Percentiles rank a stretch among this genome's conserved stretches.
phyloP scores from a whole-genome alignment of 305 asterid genomes.

The Andrographis paniculata region DNA sequence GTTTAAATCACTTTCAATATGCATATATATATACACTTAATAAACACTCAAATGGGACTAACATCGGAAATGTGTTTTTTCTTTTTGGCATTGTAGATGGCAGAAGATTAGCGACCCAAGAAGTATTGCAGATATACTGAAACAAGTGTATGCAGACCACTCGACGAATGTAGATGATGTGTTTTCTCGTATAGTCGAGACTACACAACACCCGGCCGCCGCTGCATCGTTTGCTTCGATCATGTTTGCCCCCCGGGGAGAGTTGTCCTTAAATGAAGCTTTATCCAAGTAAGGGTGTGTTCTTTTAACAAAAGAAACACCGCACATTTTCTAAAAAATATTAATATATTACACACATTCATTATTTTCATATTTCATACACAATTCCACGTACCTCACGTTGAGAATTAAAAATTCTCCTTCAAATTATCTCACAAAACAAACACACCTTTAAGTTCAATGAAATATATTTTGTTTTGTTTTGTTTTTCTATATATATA shows the following conservation, averaged over 20 bases:
- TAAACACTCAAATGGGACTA: too few species aligned
- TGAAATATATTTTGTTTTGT: neutral
- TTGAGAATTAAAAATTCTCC: too few species aligned
- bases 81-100: constrained; percentile 47
- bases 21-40: too few species aligned
- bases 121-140: constrained; percentile 64
- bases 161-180: constrained; percentile 66
- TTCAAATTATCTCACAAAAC: too few species aligned
- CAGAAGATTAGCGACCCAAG: constrained; percentile 79
- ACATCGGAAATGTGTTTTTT: too few species aligned
- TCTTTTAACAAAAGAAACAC: too few species aligned
- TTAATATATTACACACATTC: too few species aligned
- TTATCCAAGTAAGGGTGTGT: constrained; percentile 67
- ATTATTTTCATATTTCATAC: too few species aligned
- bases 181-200: constrained; percentile 53
- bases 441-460: too few species aligned
- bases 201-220: constrained; percentile 87
- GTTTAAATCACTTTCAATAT: too few species aligned
- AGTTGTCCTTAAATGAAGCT: constrained; percentile 60
- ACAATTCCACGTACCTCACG: too few species aligned
- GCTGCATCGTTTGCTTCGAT: constrained; percentile 88
- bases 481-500: neutral
- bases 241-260: constrained; percentile 76
- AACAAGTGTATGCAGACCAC: constrained; percentile 87
- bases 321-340: too few species aligned